phyloP scores from a whole-genome alignment of 768 basidiomycete genomes.

The Amanita rimosa region DNA sequence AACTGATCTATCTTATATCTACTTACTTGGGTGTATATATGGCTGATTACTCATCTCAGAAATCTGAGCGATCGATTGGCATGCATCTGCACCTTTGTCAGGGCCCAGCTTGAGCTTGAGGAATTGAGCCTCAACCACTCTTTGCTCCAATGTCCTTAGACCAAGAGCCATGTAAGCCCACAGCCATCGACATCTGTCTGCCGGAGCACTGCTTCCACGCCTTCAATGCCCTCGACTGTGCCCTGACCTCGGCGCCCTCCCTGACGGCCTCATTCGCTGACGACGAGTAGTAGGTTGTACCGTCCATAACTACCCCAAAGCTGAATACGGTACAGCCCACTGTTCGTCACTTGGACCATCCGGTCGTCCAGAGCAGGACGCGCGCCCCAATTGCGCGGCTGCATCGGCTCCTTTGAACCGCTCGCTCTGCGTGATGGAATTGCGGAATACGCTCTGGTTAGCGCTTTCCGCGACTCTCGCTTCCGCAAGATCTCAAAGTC shows the following conservation, averaged over 20 bases:
- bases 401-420: slow-evolving; percentile 89
- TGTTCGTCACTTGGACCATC: slow-evolving; percentile 97
- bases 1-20: slow-evolving; percentile 34
- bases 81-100: background rate
- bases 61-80: slow-evolving; percentile 4
- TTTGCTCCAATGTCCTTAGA: slow-evolving; percentile 39
- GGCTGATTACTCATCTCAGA: slow-evolving; percentile 3
- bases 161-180: slow-evolving; percentile 26
- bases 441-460: slow-evolving; percentile 83
- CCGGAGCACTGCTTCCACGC: slow-evolving; percentile 74
- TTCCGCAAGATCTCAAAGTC: slow-evolving; percentile 70
- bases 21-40: slow-evolving; percentile 27
- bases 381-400: slow-evolving; percentile 67
- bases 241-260: slow-evolving; percentile 47
- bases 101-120: slow-evolving; percentile 1
- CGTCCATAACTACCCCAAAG: background rate
- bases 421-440: slow-evolving; percentile 66
- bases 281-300: slow-evolving; percentile 60
- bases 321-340: slow-evolving; percentile 39
- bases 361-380: slow-evolving; percentile 49
- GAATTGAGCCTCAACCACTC: too few species aligned
- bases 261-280: slow-evolving; percentile 55
- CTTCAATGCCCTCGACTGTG: slow-evolving; percentile 73
- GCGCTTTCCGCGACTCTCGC: slow-evolving; percentile 80
- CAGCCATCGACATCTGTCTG: slow-evolving; percentile 39